These are phyloP conservation scores for Tetrahymena elliotti DNA, from an alignment of 73 alveolate genomes.

Conservation along the genomic window DNA sequence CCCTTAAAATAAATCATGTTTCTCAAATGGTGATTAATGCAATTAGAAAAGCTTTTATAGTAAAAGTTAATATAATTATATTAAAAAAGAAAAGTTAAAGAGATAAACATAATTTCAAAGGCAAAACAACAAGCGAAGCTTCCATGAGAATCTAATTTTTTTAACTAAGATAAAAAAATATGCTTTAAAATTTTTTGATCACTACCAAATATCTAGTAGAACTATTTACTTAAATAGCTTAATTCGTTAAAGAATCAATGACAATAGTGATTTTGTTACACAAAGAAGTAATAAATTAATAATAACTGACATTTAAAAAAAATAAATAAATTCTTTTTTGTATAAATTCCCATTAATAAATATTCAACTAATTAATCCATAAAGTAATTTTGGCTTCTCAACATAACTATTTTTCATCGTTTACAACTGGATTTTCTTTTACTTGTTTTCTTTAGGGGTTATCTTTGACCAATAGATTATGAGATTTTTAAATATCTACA, in stretches of 20 bases:
- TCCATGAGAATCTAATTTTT: not conserved
- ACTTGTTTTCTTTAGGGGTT: not conserved
- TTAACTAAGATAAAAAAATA: not conserved
- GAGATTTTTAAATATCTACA: not conserved
- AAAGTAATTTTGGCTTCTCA: not conserved
- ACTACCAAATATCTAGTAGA: not conserved
- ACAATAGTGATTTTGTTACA: not conserved
- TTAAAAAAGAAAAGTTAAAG: not conserved
- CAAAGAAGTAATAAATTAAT: not conserved
- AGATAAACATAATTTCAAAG: not conserved
- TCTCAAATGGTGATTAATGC: not conserved
- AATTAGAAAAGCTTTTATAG: not conserved
- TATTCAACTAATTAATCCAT: not conserved
- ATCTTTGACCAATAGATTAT: not conserved
- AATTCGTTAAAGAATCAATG: not conserved
- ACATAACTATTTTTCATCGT: not conserved
- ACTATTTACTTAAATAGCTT: not conserved
- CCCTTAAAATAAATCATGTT: not conserved
- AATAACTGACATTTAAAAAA: not conserved
- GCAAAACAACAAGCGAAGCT: not conserved
- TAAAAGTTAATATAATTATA: not conserved
- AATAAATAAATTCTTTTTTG: not conserved
- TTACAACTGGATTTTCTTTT: not conserved
- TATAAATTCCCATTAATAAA: not conserved
- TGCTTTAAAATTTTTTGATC: not conserved